Conservation (phyloP, 352 stramenopile genomes). For the Phytopythium boreale region DNA sequence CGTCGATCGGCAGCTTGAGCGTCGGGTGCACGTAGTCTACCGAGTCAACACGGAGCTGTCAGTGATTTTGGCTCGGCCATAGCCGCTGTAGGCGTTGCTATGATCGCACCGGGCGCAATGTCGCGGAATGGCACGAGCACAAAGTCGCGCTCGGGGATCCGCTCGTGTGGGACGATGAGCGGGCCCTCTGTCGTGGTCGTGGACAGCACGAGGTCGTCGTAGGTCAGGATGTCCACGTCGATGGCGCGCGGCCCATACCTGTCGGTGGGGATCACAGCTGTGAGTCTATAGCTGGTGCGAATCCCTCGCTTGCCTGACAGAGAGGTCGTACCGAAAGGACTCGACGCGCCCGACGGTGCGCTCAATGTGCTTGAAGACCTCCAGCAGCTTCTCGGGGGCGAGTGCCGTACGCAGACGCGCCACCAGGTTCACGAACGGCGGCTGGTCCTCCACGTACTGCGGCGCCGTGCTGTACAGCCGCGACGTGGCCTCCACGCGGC, state of each 20-base stretch:
- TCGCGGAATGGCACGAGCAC: slow-evolving; percentile 95
- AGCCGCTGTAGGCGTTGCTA: neutral
- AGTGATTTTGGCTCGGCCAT: neutral
- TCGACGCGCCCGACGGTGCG: slow-evolving; percentile 80
- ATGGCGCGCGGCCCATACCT: slow-evolving; percentile 92
- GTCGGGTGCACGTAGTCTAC: slow-evolving; percentile 77
- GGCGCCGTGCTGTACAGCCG: slow-evolving; percentile 91
- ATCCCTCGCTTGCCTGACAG: neutral
- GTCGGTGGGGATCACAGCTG: neutral
- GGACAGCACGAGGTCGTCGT: slow-evolving; percentile 72
- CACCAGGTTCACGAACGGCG: slow-evolving; percentile 94
- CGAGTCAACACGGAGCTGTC: neutral
- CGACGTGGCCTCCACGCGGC: slow-evolving; percentile 77
- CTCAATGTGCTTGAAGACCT: slow-evolving; percentile 89
- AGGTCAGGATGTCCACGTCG: slow-evolving; percentile 96
- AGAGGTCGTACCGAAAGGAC: slow-evolving; percentile 40
- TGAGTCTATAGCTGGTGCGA: neutral
- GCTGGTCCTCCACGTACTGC: slow-evolving; percentile 95
- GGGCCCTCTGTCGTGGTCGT: slow-evolving; percentile 58
- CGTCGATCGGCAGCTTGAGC: slow-evolving; percentile 64
- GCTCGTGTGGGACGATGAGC: slow-evolving; percentile 93
- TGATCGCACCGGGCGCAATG: slow-evolving; percentile 57
- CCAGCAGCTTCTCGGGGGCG: slow-evolving; percentile 71
- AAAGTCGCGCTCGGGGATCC: slow-evolving; percentile 95
- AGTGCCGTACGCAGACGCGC: slow-evolving; percentile 85